Conservation (phyloP, 2,329 filamentous ascomycete genomes). For the Byssochlamys sp. region DNA sequence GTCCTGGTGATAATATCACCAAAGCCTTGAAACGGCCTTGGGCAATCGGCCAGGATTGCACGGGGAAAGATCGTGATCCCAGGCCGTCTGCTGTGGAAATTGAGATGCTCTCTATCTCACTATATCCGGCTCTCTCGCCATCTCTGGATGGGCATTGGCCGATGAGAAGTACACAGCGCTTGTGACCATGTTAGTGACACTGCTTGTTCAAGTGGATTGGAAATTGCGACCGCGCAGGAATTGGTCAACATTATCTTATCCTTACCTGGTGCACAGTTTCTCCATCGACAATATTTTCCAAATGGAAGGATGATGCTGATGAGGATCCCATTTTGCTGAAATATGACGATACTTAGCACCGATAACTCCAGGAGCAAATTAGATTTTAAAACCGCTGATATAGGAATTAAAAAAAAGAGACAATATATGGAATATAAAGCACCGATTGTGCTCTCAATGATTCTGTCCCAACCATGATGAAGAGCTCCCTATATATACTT, state of each 20-base stretch:
- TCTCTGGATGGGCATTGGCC: background rate
- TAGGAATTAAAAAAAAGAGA: background rate
- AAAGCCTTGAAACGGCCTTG: conserved; percentile 11
- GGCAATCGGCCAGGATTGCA: conserved; percentile 9
- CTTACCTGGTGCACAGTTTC: background rate
- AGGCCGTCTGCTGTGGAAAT: background rate
- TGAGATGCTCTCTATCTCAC: background rate
- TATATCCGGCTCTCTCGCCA: background rate
- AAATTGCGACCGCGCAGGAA: background rate
- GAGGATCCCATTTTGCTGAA: background rate
- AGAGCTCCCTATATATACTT: background rate
- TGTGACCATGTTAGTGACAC: background rate
- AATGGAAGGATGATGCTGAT: background rate
- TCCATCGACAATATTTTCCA: background rate
- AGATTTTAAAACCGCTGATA: background rate
- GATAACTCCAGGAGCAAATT: background rate
- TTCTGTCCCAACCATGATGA: background rate
- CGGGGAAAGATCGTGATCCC: background rate
- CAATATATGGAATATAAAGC: background rate
- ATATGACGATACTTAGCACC: background rate
- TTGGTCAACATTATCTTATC: background rate
- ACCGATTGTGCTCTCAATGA: background rate
- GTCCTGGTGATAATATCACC: conserved; percentile 10
- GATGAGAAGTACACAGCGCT: background rate
- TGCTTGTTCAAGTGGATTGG: background rate